Conservation (phyloP, 495 filamentous ascomycete species). For the Usnea hakonensis region DNA sequence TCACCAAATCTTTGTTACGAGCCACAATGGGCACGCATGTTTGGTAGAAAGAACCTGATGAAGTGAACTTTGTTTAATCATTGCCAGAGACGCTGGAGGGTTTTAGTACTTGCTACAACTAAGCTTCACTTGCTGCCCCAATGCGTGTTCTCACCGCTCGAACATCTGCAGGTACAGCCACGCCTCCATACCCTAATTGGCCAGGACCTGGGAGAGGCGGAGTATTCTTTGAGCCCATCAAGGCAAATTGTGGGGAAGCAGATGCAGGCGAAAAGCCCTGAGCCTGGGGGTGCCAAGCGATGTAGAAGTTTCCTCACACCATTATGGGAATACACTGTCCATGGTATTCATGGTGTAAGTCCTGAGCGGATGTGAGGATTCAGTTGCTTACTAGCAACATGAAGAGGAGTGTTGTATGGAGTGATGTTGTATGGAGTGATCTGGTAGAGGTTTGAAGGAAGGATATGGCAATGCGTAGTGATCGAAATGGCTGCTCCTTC, state of each 20-base stretch:
- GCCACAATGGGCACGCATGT: background rate
- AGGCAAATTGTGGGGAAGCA: background rate
- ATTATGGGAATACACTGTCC: background rate
- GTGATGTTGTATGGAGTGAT: background rate
- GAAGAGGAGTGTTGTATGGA: background rate
- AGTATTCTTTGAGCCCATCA: background rate
- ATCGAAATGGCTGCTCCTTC: background rate
- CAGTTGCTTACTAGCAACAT: background rate
- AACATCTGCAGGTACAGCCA: background rate
- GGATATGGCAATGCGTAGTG: background rate
- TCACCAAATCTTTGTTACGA: background rate
- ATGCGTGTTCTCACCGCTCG: background rate
- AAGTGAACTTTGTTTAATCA: background rate
- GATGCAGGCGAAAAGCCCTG: background rate
- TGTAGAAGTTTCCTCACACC: background rate
- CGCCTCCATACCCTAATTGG: background rate
- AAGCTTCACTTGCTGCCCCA: background rate
- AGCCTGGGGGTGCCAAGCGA: background rate
- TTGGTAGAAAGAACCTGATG: background rate
- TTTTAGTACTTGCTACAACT: background rate
- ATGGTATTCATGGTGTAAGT: background rate
- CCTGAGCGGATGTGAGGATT: background rate
- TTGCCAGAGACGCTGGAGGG: background rate
- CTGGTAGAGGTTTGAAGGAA: background rate
- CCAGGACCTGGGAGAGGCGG: background rate